Percentiles rank a stretch among this genome's conserved stretches.
Evolutionary conservation across 495 filamentous ascomycete species (phyloP).

Genomic region (Tirmania nivea): DNA sequence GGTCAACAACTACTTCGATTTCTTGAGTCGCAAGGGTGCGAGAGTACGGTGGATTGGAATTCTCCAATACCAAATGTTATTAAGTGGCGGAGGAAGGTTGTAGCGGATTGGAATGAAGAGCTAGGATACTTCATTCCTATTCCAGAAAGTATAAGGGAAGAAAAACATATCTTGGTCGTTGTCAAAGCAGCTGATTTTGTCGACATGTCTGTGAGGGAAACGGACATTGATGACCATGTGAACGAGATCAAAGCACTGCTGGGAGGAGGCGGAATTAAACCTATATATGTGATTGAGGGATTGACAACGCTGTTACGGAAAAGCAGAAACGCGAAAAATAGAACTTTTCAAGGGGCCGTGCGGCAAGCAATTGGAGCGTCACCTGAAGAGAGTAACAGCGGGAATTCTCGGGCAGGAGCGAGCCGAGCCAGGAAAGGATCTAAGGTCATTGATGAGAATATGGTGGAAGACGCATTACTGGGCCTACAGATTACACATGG

Average conservation of each 20-base stretch:
- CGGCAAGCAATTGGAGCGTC: conserved; percentile 16
- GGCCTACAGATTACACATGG: conserved; percentile 45
- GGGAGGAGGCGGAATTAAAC: conserved; percentile 21
- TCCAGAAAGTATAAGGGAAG: conserved; percentile 31
- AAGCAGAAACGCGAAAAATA: conserved; percentile 43
- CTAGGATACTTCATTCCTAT: conserved; percentile 46
- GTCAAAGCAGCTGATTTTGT: conserved; percentile 48
- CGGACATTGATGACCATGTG: conserved; percentile 35
- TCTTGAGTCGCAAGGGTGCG: conserved; percentile 34
- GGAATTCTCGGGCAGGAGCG: not conserved
- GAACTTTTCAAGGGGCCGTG: conserved; percentile 44
- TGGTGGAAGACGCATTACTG: conserved; percentile 52
- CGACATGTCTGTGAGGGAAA: conserved; percentile 27
- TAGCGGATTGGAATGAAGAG: conserved; percentile 37
- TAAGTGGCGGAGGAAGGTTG: conserved; percentile 54
- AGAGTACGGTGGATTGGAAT: conserved; percentile 25
- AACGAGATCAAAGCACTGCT: conserved; percentile 30
- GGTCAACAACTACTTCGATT: conserved; percentile 31
- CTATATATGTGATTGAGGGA: conserved; percentile 63
- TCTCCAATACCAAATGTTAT: conserved; percentile 33
- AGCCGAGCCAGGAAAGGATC: conserved; percentile 25
- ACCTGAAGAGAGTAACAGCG: not conserved
- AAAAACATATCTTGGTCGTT: conserved; percentile 46
- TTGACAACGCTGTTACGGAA: conserved; percentile 44
- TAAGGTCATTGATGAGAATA: conserved; percentile 41